Percentiles rank a stretch among this genome's conserved stretches.
These are phyloP conservation scores for Wickerhamomyces canadensis DNA, from an alignment of 805 yeast genomes.

Conservation along the genomic window DNA sequence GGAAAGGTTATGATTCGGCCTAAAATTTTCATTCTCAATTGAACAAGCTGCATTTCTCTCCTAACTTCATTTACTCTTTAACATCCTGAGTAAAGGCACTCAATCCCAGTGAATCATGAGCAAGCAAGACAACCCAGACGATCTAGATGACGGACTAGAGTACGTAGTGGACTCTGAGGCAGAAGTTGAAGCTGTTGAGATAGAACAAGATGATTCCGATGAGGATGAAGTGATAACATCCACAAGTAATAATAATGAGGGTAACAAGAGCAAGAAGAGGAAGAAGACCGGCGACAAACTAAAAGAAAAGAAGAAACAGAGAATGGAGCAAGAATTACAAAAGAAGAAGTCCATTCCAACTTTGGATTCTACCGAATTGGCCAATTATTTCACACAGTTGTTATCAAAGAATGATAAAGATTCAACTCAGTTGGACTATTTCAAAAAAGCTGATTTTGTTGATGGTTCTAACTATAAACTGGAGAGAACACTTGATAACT, in stretches of 20 bases:
- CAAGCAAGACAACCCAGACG: conserved; percentile 45
- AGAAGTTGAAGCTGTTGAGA: conserved; percentile 32
- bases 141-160: conserved; percentile 71
- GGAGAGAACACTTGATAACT: conserved; percentile 48
- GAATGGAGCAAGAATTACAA: conserved; percentile 58
- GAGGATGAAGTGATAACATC: conserved; percentile 16
- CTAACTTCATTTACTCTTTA: too few relatives aligned
- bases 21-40: too few relatives aligned
- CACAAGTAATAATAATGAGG: too few relatives aligned
- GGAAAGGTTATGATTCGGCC: too few relatives aligned
- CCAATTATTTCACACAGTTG: conserved; percentile 60
- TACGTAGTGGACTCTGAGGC: conserved; percentile 44
- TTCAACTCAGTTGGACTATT: conserved; percentile 69
- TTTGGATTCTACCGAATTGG: conserved; percentile 53
- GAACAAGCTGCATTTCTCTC: too few relatives aligned
- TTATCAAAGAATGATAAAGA: conserved; percentile 58
- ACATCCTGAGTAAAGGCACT: too few relatives aligned
- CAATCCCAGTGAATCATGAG: conserved; percentile 9
- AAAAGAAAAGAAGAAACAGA: conserved; percentile 59
- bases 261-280: conserved; percentile 15
- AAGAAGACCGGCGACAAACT: conserved; percentile 37
- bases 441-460: conserved; percentile 50
- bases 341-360: conserved; percentile 51
- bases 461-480: conserved; percentile 56
- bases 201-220: conserved; percentile 26